Evolutionary conservation across 306 rosid species (phyloP), one percentile per base, ranked within the genome.

Genomic region (Ziziphus jujuba): DNA sequence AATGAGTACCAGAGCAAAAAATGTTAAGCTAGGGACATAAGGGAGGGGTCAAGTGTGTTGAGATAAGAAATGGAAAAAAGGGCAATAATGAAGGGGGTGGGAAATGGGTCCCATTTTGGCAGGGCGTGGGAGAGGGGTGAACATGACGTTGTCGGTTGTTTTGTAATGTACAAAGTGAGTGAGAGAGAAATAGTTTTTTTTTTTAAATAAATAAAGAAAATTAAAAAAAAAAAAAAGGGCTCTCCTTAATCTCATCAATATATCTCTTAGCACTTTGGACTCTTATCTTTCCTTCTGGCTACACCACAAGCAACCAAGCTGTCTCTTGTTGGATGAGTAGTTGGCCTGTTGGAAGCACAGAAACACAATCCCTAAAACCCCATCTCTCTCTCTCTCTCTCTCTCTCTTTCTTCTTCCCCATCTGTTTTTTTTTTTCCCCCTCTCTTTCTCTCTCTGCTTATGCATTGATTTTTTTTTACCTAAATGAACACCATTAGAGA

Each of bases 71-170:
- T 63, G 64, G 75, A 53, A 73, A 64, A 2, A 15, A 17, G 22
- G 9, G 68, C 82, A 84, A 83, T 83, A 83, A 83, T 83, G 75
- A 77, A 59, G 73, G 79, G 61, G 21, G 48, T 54, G 61, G 16
- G 75, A 61, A 2, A 20, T 69, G 85, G 85, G 85, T 17, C 88
- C 88, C 81, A 70, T 54, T 5, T 12, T 84, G 85, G 82, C 88
- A 84, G 88, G 83, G 85, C 85, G 88, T 84, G 88, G 87, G 85
- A 79, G 85, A 70, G 80, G 72, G 77, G 75, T 70, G 88, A 84
- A 84, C 88, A 80, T 84, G 85, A 84, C 85, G 83, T 84, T 84
- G 88, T 84, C 88, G 85, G 85, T 80, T 74, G 83, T 80, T 84
- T 77, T 73, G 79, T 75, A 67, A 49, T 63, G 72, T 66, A 72